A percentile compares a stretch with the other conserved stretches of the same genome.
These are phyloP conservation scores for Graphilbum fragrans DNA, from an alignment of 2,329 filamentous ascomycete species.

Conservation along the genomic window DNA sequence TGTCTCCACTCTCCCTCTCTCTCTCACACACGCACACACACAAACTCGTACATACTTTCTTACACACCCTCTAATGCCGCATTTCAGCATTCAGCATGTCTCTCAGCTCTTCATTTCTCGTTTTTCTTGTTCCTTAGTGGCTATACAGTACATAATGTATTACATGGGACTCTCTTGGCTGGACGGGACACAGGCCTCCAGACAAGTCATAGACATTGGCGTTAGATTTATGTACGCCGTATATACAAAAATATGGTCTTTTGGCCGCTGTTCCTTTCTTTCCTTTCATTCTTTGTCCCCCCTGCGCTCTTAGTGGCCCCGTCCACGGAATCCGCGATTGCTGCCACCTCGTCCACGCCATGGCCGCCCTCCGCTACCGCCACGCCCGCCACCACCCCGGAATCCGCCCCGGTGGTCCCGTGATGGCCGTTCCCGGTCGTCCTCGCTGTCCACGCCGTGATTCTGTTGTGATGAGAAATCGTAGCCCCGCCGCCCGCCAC, in stretches of 20 bases:
- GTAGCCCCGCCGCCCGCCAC: no score
- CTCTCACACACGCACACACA: not conserved
- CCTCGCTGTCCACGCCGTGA: not conserved
- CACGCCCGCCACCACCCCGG: constrained; percentile 1
- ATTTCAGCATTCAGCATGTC: not conserved
- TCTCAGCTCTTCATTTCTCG: not conserved
- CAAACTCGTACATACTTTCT: not conserved
- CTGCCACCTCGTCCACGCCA: constrained; percentile 18
- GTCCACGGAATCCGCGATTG: constrained; percentile 16
- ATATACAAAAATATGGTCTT: no score
- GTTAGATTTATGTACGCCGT: no score
- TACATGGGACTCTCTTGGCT: not conserved
- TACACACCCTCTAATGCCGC: no score
- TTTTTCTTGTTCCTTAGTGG: not conserved
- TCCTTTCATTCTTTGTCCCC: constrained; percentile 2
- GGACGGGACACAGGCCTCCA: not conserved
- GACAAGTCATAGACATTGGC: no score
- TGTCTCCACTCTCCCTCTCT: no score
- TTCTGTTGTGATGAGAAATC: not conserved
- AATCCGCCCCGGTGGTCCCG: constrained; percentile 1
- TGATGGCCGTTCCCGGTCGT: not conserved
- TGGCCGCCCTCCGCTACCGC: constrained; percentile 2
- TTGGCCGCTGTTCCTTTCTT: not conserved
- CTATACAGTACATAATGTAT: not conserved
- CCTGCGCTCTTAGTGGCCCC: constrained; percentile 1